Base-by-base conservation (phyloP, 2,329 filamentous ascomycete genomes). In the Fusarium sterilihyphosum region DNA sequence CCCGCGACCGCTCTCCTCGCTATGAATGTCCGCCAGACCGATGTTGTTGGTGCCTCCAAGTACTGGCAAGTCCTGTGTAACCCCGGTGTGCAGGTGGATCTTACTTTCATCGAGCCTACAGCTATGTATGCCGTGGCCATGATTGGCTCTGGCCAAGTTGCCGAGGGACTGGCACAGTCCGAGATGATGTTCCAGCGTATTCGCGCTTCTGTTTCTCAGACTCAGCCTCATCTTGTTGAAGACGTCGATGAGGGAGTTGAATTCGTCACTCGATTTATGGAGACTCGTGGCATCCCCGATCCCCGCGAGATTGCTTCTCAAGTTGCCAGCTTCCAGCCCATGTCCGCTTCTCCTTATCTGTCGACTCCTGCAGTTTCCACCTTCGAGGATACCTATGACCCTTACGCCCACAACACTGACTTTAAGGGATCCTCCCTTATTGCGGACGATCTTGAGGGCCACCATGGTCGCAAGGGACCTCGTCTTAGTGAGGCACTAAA, bases 391-490 rank as follows among this genome's bases (percentile, higher is more conserved):
- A 92, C 91, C 13, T 97, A 93, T 78, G 96, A 99, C 80, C 96
- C 96, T 4, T 97, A 98, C 80, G 94, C 93, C 20, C 91, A 93
- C 78, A 95, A 90, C 74, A 98, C 94, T 40, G 96, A 99, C 82
- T 96, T 96, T 86, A 96, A 96, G 83, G 95, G 94, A 46, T 98
- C 96, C 18, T 92, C 95, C 22, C 87, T 94, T 67, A 98, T 98
- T 79, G 94, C 94, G 2, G 95, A 98, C 73, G 90, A 96, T 75
- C 89, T 98, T 29, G 96, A 98, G 85, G 94, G 92, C 78, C 89
- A 90, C 44, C 91, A 92, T 78, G 93, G 92, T 57, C 91, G 93
- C 67, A 91, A 92, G 75, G 92, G 91, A 29, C 89, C 91, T 60
- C 91, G 92, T 74, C 87, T 98, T 70, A 92, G 92, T 73, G 94